Conservation (phyloP, 768 basidiomycete species). For the Psilocybe subaeruginosa region DNA sequence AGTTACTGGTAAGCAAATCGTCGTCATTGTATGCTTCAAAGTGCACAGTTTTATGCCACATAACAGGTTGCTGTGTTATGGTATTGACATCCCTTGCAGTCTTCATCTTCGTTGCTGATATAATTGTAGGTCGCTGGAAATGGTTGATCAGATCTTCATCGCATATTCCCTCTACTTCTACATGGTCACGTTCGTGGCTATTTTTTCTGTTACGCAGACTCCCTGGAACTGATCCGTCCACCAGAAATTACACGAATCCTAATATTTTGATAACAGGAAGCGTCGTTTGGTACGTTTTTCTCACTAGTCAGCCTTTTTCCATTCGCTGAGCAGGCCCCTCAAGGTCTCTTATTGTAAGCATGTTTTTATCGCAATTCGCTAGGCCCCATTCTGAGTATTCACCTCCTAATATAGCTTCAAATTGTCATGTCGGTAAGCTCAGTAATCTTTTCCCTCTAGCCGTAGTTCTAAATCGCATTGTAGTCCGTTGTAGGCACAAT, state of each 20-base stretch:
- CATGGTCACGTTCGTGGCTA: constrained; percentile 47
- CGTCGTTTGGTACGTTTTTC: constrained; percentile 37
- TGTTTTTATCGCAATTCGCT: background rate
- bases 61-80: constrained; percentile 32
- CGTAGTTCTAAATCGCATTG: constrained; percentile 5
- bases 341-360: constrained; percentile 42
- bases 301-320: background rate
- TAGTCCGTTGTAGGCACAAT: constrained; percentile 43
- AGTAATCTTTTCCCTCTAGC: background rate
- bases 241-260: constrained; percentile 40
- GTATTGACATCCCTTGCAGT: constrained; percentile 13
- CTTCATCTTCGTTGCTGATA: background rate
- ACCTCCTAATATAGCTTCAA: constrained; percentile 25
- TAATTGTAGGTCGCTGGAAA: constrained; percentile 45
- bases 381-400: background rate
- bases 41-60: background rate
- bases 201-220: background rate
- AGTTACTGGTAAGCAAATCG: constrained; percentile 30
- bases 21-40: background rate
- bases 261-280: constrained; percentile 26
- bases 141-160: constrained; percentile 52
- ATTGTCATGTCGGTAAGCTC: constrained; percentile 37
- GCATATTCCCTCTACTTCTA: constrained; percentile 59
- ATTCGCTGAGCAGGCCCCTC: background rate
- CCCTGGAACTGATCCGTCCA: constrained; percentile 9